Conservation (phyloP, 305 asterid genomes). For the Fraxinus paxiana region DNA sequence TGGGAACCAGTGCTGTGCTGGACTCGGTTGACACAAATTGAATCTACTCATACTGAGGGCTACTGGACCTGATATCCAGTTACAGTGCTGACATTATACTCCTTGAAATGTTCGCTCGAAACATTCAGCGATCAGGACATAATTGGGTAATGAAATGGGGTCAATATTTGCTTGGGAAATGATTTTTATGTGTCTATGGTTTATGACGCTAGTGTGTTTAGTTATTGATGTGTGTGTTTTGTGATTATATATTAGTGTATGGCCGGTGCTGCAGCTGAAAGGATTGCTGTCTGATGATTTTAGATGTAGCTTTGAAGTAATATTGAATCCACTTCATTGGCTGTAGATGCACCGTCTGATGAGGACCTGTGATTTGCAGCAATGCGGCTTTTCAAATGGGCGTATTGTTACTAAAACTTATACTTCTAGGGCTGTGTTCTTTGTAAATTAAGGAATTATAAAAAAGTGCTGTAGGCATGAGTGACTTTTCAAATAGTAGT, state of each 20-base stretch:
- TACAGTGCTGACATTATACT: background rate
- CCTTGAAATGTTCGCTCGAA: background rate
- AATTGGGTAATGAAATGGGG: background rate
- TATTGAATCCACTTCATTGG: background rate
- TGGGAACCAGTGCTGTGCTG: constrained; percentile 20
- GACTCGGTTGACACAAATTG: constrained; percentile 8
- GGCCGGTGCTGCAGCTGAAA: background rate
- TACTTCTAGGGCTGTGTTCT: background rate
- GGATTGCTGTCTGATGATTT: background rate
- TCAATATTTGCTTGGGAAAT: background rate
- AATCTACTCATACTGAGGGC: background rate
- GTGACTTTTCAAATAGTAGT: background rate
- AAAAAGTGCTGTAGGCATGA: background rate
- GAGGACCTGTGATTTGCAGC: background rate
- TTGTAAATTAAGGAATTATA: background rate
- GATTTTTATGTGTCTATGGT: background rate
- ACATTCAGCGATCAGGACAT: background rate
- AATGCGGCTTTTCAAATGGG: background rate
- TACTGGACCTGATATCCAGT: background rate
- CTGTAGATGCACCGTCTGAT: background rate
- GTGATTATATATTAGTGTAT: background rate
- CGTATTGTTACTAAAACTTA: background rate
- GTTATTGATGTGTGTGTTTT: background rate
- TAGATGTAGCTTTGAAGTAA: background rate
- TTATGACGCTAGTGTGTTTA: background rate